A percentile compares a stretch with the other conserved stretches of the same genome.
phyloP scores from a whole-genome alignment of 306 rosid species.

The Styphnolobium japonicum region DNA sequence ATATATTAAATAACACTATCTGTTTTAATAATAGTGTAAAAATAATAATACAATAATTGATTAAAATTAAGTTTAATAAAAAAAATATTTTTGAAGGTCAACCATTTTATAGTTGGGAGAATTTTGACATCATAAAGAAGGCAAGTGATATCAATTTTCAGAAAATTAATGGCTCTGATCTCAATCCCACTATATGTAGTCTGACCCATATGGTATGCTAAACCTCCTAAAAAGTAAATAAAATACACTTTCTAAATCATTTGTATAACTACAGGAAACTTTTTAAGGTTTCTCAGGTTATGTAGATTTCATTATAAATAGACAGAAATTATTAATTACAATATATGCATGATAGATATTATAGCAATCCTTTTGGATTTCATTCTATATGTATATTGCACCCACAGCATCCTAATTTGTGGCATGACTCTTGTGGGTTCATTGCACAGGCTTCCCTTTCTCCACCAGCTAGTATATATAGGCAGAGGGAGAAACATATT shows the following conservation, averaged over 20 bases:
- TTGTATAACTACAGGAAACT: not conserved
- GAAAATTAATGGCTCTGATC: constrained; percentile 12
- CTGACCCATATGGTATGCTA: not conserved
- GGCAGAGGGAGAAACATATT: not conserved
- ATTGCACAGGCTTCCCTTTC: not conserved
- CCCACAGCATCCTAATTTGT: constrained; percentile 27
- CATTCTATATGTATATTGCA: constrained; percentile 44
- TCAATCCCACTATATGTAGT: not conserved
- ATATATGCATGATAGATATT: constrained; percentile 13
- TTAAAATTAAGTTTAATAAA: no score
- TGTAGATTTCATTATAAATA: not conserved
- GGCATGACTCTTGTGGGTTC: constrained; percentile 63
- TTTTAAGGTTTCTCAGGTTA: not conserved
- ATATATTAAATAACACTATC: not conserved
- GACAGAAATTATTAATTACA: not conserved
- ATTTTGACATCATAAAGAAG: constrained; percentile 18
- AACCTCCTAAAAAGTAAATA: not conserved
- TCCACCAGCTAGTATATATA: constrained; percentile 13
- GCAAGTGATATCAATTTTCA: not conserved
- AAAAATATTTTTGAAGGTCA: not conserved
- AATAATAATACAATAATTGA: no score
- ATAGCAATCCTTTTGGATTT: constrained; percentile 31
- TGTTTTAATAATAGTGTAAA: no score
- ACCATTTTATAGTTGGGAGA: not conserved
- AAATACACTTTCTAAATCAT: not conserved